Evolutionary conservation across 78 protist species (phyloP).

Genomic region (Paratrimastix pyriformis): DNA sequence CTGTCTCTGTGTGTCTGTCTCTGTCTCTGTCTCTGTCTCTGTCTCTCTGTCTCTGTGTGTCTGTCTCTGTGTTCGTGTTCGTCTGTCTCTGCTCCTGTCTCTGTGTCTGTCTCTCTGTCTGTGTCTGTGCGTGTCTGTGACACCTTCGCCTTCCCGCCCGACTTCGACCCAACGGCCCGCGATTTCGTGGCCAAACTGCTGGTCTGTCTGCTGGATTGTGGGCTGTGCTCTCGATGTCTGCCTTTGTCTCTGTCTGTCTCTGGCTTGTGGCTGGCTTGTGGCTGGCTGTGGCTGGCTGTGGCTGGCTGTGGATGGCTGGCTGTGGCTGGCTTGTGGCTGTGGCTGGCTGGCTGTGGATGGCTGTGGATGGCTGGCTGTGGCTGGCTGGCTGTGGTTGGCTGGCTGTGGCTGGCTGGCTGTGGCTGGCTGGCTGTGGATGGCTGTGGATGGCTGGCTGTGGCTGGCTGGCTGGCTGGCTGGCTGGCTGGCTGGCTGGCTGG

Average conservation of each 20-base stretch:
- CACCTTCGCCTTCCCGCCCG: not conserved
- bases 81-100: too few relatives aligned
- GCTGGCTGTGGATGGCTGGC: not conserved
- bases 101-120: not conserved
- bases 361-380: not conserved
- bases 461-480: too few relatives aligned
- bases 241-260: not conserved
- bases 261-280: not conserved
- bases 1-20: conserved; percentile 4
- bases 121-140: not conserved
- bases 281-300: not conserved
- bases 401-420: not conserved
- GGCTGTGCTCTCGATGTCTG: not conserved
- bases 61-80: too few relatives aligned
- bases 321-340: not conserved
- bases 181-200: not conserved
- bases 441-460: too few relatives aligned
- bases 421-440: not conserved
- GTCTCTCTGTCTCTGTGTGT: conserved; percentile 6
- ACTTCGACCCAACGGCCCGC: not conserved
- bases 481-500: too few relatives aligned
- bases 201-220: not conserved
- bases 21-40: conserved; percentile 9
- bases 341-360: not conserved
- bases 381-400: not conserved